Base-by-base conservation (phyloP, 1,139 yeast species). In the Pichia sp. region DNA sequence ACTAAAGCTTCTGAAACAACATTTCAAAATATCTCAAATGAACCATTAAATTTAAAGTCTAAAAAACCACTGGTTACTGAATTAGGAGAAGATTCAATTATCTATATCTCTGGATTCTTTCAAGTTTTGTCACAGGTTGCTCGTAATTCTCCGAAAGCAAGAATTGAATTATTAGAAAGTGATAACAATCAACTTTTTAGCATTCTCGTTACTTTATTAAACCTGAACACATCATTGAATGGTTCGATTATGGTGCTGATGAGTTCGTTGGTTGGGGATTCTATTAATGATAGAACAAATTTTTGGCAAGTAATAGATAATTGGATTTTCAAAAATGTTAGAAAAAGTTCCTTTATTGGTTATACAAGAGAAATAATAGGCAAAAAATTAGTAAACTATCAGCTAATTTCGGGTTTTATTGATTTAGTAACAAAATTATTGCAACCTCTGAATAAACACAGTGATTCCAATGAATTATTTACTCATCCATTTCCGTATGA, bases 31-130 rank as follows among this genome's bases (percentile, higher is more conserved):
- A 29, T 24, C 18, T 29, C 44, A 4, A 37, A 24, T 35, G 37
- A 29, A 15, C 15, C 40, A 13, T 18, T 39, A 15, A 32, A 23
- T 27, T 41, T 26, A 34, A 50, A 47, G 38, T 18, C 38, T 8
- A 52, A 29, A 63, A 51, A 20, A 16, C 40, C 15, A 15, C 55
- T 64, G 2, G 69, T 65, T 35, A 66, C 77, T 22, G 90, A 83
- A 46, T 69, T 90, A 39, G 86, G 86, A 29, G 95, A 87, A 56
- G 96, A 88, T 61, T 83, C 90, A 0, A 68, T 85, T n/a, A 76
- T 87, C 8, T 80, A 86, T 48, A 71, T 89, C 9, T 76, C 90
- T 0, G 87, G 96, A 0, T 82, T 85, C 57, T 69, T 87, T 51
- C 74, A 79, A 5, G 59, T 83, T 36, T 63, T 82, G 6, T 69